phyloP scores from a whole-genome alignment of 1,284 basidiomycete genomes.

The Ceratobasidium sp. region DNA sequence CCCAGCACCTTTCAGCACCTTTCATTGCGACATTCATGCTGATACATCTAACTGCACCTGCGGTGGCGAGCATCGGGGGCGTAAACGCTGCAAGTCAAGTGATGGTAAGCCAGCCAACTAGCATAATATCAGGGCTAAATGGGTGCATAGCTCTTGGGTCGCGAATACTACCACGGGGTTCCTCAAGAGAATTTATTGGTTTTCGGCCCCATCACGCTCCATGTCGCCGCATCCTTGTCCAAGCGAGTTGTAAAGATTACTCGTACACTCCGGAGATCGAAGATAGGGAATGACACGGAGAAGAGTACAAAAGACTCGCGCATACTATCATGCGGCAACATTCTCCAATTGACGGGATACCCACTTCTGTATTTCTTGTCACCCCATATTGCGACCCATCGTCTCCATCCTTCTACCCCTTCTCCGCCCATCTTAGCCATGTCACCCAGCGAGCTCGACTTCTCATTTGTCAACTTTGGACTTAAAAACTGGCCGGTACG shows the following conservation, averaged over 20 bases:
- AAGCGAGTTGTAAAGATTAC: slow-evolving; percentile 63
- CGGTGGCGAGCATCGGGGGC: slow-evolving; percentile 74
- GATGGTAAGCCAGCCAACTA: slow-evolving; percentile 65
- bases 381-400: slow-evolving; percentile 73
- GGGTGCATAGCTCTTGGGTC: slow-evolving; percentile 75
- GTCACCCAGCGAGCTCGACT: slow-evolving; percentile 79
- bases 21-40: slow-evolving; percentile 74
- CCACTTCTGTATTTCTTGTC: slow-evolving; percentile 68
- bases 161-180: slow-evolving; percentile 81
- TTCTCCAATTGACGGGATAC: slow-evolving; percentile 71
- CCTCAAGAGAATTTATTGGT: slow-evolving; percentile 75
- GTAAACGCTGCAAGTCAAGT: slow-evolving; percentile 72
- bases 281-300: background rate
- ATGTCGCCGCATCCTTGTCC: slow-evolving; percentile 67
- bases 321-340: slow-evolving; percentile 56
- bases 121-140: background rate
- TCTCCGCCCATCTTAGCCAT: slow-evolving; percentile 66
- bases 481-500: slow-evolving; percentile 70
- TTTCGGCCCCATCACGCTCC: slow-evolving; percentile 69
- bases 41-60: slow-evolving; percentile 77
- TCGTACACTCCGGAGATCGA: background rate
- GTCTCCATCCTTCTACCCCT: slow-evolving; percentile 64
- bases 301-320: slow-evolving; percentile 43
- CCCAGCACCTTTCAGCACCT: slow-evolving; percentile 70
- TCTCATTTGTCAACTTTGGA: slow-evolving; percentile 77